phyloP scores from a whole-genome alignment of 805 yeast genomes.

The Sungouiozyma intestinalis region DNA sequence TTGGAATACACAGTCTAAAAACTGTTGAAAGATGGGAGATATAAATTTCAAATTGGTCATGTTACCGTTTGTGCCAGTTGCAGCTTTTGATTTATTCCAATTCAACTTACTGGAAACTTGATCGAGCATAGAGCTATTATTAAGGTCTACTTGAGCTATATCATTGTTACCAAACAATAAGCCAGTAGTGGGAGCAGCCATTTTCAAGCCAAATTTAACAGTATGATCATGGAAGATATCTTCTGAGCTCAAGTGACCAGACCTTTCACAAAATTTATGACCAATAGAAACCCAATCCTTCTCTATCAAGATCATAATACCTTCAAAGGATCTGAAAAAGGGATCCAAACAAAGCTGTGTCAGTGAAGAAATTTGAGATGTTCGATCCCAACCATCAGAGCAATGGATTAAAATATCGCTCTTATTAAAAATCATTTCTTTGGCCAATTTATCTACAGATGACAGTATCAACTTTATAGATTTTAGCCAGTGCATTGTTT shows the following conservation, averaged over 20 bases:
- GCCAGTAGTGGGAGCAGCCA: slow-evolving; percentile 7
- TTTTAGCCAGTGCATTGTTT: slow-evolving; percentile 51
- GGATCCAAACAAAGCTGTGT: slow-evolving; percentile 87
- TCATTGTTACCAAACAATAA: slow-evolving; percentile 12
- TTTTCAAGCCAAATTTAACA: not conserved
- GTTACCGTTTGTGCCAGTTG: slow-evolving; percentile 18
- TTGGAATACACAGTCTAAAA: slow-evolving; percentile 83
- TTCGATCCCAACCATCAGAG: slow-evolving; percentile 98
- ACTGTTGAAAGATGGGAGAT: slow-evolving; percentile 94
- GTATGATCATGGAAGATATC: slow-evolving; percentile 37
- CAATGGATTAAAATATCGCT: slow-evolving; percentile 85
- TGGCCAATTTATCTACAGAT: slow-evolving; percentile 67
- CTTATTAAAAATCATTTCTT: slow-evolving; percentile 72
- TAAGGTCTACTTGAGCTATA: slow-evolving; percentile 4
- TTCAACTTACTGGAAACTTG: not conserved
- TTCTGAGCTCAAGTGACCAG: slow-evolving; percentile 59
- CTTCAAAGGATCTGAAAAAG: slow-evolving; percentile 75
- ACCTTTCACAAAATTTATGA: slow-evolving; percentile 75
- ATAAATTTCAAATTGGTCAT: slow-evolving; percentile 43
- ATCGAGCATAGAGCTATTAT: not conserved
- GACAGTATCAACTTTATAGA: slow-evolving; percentile 57
- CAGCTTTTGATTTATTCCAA: not conserved
- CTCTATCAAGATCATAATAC: slow-evolving; percentile 76
- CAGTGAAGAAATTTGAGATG: slow-evolving; percentile 78
- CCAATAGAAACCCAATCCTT: slow-evolving; percentile 97